phyloP scores from a whole-genome alignment of 495 filamentous ascomycete genomes.

The Aeminium ludgeri region DNA sequence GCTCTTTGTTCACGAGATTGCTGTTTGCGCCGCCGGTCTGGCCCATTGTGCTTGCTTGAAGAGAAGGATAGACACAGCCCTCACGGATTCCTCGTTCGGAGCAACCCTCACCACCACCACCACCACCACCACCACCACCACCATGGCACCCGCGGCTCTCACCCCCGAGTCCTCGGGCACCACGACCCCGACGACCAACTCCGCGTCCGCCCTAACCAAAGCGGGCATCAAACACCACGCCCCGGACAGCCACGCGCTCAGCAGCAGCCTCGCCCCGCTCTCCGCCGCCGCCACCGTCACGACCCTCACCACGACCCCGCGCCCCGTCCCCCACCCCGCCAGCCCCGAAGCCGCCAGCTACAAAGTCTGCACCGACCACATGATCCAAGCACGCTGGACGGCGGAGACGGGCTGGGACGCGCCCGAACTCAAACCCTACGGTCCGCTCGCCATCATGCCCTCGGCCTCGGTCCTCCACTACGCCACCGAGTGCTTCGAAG shows the following conservation, averaged over 20 bases:
- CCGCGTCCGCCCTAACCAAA: constrained; percentile 17
- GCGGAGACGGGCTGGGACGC: constrained; percentile 50
- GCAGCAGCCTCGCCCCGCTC: constrained; percentile 30
- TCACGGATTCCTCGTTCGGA: no score
- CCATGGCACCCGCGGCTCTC: constrained; percentile 11
- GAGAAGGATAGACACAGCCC: no score
- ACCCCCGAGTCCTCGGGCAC: constrained; percentile 14
- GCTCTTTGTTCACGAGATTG: no score
- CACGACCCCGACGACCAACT: constrained; percentile 9
- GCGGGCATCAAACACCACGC: constrained; percentile 21
- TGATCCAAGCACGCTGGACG: constrained; percentile 66
- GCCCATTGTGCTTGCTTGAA: no score
- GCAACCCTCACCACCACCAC: no score
- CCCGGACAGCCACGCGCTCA: constrained; percentile 7
- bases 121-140: no score
- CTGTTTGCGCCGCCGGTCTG: no score
- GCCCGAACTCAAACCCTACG: constrained; percentile 64
- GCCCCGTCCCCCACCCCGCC: constrained; percentile 43
- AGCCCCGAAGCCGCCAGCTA: constrained; percentile 29
- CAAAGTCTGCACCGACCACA: constrained; percentile 62
- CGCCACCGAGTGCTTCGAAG: constrained; percentile 85
- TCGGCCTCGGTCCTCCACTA: constrained; percentile 79
- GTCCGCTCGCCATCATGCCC: constrained; percentile 65
- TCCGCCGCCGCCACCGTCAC: constrained; percentile 59
- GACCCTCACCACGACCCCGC: constrained; percentile 47